Evolutionary conservation across 805 yeast genomes (phyloP).

Genomic region (Wickerhamiella dianesei): DNA sequence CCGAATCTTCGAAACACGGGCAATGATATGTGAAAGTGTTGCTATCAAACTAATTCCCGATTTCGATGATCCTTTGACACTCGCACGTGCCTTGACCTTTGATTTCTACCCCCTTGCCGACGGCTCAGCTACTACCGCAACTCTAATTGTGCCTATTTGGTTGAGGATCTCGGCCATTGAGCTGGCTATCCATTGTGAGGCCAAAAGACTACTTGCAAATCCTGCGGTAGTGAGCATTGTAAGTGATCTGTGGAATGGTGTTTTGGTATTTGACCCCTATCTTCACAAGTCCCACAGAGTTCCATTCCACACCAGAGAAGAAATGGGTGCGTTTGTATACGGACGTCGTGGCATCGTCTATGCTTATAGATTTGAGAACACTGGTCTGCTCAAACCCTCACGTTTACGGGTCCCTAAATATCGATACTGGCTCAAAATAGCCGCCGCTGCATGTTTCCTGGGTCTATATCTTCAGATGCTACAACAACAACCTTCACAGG

Average conservation of each 20-base stretch:
- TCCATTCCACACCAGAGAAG: conserved; percentile 16
- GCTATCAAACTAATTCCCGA: conserved; percentile 39
- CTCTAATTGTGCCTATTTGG: conserved; percentile 20
- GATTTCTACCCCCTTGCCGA: conserved; percentile 35
- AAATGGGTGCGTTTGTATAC: conserved; percentile 19
- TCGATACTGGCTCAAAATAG: conserved; percentile 24
- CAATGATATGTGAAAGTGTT: conserved; percentile 39
- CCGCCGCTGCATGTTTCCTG: conserved; percentile 24
- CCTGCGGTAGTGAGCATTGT: conserved; percentile 37
- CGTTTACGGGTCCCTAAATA: conserved; percentile 29
- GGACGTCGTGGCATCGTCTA: conserved; percentile 26
- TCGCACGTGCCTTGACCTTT: conserved; percentile 34
- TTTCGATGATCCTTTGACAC: conserved; percentile 24
- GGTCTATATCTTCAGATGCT: conserved; percentile 20
- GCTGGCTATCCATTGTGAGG: conserved; percentile 38
- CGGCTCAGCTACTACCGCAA: conserved; percentile 17
- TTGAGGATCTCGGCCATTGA: conserved; percentile 36
- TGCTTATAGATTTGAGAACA: conserved; percentile 25
- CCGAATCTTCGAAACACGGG: conserved; percentile 31
- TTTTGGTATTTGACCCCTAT: conserved; percentile 30
- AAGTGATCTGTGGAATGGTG: conserved; percentile 40
- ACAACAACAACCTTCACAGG: not conserved
- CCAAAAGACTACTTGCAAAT: conserved; percentile 39
- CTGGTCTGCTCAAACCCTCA: conserved; percentile 27
- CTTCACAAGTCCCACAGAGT: conserved; percentile 26